These are phyloP conservation scores for Apiotrichum gamsii DNA, from an alignment of 1,284 basidiomycete genomes.

Conservation along the genomic window DNA sequence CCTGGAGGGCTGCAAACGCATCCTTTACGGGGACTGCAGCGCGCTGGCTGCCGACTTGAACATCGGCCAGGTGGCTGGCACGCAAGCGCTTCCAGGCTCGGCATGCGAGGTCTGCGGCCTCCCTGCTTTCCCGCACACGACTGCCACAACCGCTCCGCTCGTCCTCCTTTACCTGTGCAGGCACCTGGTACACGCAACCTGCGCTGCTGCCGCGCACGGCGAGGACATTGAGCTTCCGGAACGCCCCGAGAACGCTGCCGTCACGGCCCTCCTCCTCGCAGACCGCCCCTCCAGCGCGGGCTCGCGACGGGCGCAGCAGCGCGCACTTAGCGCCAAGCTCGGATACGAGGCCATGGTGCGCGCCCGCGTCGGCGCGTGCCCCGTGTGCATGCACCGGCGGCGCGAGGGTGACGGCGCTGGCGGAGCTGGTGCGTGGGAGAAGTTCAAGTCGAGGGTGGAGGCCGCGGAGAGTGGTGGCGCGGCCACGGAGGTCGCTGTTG, in stretches of 20 bases:
- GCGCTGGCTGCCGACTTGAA: slow-evolving; percentile 66
- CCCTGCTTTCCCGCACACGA: slow-evolving; percentile 54
- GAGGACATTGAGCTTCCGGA: slow-evolving; percentile 37
- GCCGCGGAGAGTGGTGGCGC: neutral
- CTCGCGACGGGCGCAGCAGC: slow-evolving; percentile 51
- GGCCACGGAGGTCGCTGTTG: too few relatives aligned
- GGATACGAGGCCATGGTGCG: slow-evolving; percentile 62
- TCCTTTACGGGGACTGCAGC: slow-evolving; percentile 73
- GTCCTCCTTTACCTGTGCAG: slow-evolving; percentile 72
- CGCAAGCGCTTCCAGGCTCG: slow-evolving; percentile 60
- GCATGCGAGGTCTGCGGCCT: slow-evolving; percentile 62
- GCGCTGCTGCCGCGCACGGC: slow-evolving; percentile 45
- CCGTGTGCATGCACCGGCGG: slow-evolving; percentile 54
- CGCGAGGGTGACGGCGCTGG: neutral
- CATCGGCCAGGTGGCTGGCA: slow-evolving; percentile 67
- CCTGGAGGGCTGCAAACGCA: slow-evolving; percentile 81
- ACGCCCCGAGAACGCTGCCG: slow-evolving; percentile 41
- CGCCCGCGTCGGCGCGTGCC: slow-evolving; percentile 63
- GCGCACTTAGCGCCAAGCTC: slow-evolving; percentile 39
- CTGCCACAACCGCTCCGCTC: slow-evolving; percentile 8
- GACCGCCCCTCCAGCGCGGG: slow-evolving; percentile 50
- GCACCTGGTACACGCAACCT: slow-evolving; percentile 74
- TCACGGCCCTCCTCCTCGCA: slow-evolving; percentile 55
- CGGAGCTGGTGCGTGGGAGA: too few relatives aligned
- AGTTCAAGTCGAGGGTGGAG: neutral